Conservation (phyloP, 768 basidiomycete genomes). For the Lactarius tabidus region DNA sequence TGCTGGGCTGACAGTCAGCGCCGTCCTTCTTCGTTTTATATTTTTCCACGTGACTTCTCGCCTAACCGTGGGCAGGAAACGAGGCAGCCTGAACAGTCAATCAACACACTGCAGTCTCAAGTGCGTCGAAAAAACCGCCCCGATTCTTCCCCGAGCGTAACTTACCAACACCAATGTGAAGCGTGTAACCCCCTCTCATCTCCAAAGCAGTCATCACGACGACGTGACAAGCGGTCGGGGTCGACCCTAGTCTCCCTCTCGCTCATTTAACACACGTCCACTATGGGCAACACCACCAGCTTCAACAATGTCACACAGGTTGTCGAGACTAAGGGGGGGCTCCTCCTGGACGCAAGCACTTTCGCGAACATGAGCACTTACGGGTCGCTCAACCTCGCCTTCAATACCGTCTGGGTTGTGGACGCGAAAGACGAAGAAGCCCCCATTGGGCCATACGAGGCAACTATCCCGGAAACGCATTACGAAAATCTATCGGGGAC, state of each 20-base stretch:
- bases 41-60: not conserved
- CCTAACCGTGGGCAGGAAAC: not conserved
- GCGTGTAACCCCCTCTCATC: not conserved
- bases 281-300: conserved; percentile 12
- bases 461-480: not conserved
- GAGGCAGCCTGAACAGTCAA: not conserved
- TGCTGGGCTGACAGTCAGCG: too few species aligned
- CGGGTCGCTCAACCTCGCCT: conserved; percentile 4
- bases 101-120: too few species aligned
- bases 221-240: not conserved
- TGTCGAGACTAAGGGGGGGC: conserved; percentile 11
- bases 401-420: conserved; percentile 13
- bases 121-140: not conserved
- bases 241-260: not conserved
- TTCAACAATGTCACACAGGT: conserved; percentile 9
- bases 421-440: not conserved
- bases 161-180: too few species aligned
- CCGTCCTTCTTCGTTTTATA: not conserved
- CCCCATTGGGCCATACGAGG: conserved; percentile 14
- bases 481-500: conserved; percentile 12
- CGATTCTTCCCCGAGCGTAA: not conserved
- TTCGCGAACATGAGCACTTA: conserved; percentile 8
- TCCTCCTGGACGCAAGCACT: conserved; percentile 13
- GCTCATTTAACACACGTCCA: not conserved
- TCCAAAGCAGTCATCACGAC: not conserved